Evolutionary conservation across 2,329 filamentous ascomycete species (phyloP).

Genomic region (Aotearoamyces nothofagi): DNA sequence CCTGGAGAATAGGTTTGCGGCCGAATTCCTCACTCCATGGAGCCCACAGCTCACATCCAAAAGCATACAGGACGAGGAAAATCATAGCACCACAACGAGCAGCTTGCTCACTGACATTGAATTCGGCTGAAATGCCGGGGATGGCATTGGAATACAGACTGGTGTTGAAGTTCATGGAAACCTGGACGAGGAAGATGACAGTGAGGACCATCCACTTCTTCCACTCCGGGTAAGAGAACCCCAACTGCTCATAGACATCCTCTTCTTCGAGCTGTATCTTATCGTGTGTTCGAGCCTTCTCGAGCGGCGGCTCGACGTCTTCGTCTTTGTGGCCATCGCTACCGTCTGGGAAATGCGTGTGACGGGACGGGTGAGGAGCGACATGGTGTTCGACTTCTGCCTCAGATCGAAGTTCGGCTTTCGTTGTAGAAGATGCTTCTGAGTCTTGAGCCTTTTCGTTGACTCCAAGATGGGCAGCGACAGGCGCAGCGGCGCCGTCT

Average conservation of each 20-base stretch:
- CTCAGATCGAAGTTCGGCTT: constrained; percentile 3
- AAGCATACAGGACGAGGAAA: constrained; percentile 67
- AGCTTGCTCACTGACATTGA: constrained; percentile 49
- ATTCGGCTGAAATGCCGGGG: constrained; percentile 49
- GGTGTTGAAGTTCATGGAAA: constrained; percentile 70
- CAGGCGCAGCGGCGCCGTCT: not conserved
- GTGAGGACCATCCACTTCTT: constrained; percentile 61
- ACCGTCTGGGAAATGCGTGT: constrained; percentile 8
- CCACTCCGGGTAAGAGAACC: constrained; percentile 40
- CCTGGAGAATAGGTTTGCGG: constrained; percentile 60
- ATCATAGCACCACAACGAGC: constrained; percentile 62
- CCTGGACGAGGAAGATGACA: constrained; percentile 60
- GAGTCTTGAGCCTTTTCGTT: constrained; percentile 4
- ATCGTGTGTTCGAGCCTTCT: constrained; percentile 5
- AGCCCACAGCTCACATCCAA: constrained; percentile 79
- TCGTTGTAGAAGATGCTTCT: constrained; percentile 7
- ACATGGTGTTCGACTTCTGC: constrained; percentile 3
- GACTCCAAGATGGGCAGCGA: not conserved
- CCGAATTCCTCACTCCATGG: constrained; percentile 79
- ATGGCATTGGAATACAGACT: constrained; percentile 59
- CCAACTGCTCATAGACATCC: constrained; percentile 52
- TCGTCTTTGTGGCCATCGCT: constrained; percentile 1
- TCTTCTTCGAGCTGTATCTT: constrained; percentile 29
- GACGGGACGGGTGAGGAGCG: constrained; percentile 3
- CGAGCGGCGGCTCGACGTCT: constrained; percentile 4